Conservation (phyloP, 768 basidiomycete species). For the Coprinopsis sp. region DNA sequence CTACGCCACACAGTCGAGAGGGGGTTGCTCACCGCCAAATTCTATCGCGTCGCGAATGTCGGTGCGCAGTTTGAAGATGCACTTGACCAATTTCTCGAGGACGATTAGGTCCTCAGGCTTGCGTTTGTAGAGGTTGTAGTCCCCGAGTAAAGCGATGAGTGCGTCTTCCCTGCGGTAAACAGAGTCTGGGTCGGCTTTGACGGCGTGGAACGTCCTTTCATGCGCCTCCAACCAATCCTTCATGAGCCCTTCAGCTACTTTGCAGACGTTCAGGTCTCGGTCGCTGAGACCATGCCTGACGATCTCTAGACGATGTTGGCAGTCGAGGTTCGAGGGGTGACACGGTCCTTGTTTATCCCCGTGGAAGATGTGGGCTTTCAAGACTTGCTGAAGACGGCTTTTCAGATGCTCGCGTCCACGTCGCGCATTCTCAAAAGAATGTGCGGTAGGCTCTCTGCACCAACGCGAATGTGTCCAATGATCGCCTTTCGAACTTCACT, state of each 20-base stretch:
- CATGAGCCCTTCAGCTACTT: slow-evolving; percentile 69
- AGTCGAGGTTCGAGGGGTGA: slow-evolving; percentile 61
- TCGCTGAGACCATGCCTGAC: slow-evolving; percentile 84
- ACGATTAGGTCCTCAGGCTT: slow-evolving; percentile 46
- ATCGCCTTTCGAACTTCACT: slow-evolving; percentile 87
- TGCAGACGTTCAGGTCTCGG: slow-evolving; percentile 67
- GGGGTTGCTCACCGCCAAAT: slow-evolving; percentile 54
- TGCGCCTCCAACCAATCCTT: slow-evolving; percentile 71
- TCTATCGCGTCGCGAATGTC: slow-evolving; percentile 65
- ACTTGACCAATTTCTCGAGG: slow-evolving; percentile 70
- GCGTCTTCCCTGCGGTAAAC: slow-evolving; percentile 25
- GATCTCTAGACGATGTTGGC: slow-evolving; percentile 71
- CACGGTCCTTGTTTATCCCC: slow-evolving; percentile 37
- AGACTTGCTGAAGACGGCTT: slow-evolving; percentile 58
- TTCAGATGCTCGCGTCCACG: slow-evolving; percentile 68
- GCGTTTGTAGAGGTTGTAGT: slow-evolving; percentile 44
- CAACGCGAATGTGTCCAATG: slow-evolving; percentile 65
- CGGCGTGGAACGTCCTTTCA: slow-evolving; percentile 17
- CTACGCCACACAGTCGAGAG: neutral
- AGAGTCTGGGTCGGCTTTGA: slow-evolving; percentile 30
- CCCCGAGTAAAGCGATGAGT: slow-evolving; percentile 44
- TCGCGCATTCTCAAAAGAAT: slow-evolving; percentile 80
- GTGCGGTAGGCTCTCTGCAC: slow-evolving; percentile 48
- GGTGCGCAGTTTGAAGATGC: slow-evolving; percentile 60
- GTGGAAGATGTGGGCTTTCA: slow-evolving; percentile 36